Evolutionary conservation across 2,329 filamentous ascomycete species (phyloP).

Genomic region (Aspergillus ochraceoroseus): DNA sequence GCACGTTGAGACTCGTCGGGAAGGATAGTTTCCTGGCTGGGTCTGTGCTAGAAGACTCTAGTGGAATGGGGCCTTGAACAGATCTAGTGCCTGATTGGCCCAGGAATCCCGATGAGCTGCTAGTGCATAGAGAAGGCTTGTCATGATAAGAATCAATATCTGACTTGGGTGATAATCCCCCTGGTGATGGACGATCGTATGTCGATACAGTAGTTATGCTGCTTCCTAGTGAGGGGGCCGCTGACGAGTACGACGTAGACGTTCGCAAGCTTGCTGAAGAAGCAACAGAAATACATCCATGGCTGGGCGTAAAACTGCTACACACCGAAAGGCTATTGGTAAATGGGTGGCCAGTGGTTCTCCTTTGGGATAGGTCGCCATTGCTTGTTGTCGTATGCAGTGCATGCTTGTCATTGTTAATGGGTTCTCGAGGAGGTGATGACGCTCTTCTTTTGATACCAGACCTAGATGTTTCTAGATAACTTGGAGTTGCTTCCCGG

Average conservation of each 20-base stretch:
- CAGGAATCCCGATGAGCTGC: slow-evolving; percentile 43
- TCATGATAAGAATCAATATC: slow-evolving; percentile 52
- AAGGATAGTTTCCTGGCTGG: slow-evolving; percentile 48
- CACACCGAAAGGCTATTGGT: slow-evolving; percentile 52
- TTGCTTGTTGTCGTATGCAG: slow-evolving; percentile 39
- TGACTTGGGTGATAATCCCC: slow-evolving; percentile 55
- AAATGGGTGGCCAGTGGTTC: slow-evolving; percentile 51
- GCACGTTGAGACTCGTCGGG: slow-evolving; percentile 30
- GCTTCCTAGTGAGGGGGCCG: slow-evolving; percentile 57
- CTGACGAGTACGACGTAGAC: slow-evolving; percentile 58
- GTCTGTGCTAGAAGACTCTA: slow-evolving; percentile 40
- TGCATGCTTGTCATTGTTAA: slow-evolving; percentile 33
- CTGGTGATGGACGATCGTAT: slow-evolving; percentile 57
- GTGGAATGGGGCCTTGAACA: slow-evolving; percentile 33
- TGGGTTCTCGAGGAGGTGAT: slow-evolving; percentile 56
- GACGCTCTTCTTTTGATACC: slow-evolving; percentile 62
- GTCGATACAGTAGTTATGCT: slow-evolving; percentile 62
- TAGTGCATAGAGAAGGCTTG: slow-evolving; percentile 47
- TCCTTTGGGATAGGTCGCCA: slow-evolving; percentile 52
- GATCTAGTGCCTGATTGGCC: slow-evolving; percentile 37
- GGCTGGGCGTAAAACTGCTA: slow-evolving; percentile 52
- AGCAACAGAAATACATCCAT: slow-evolving; percentile 61
- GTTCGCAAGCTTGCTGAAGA: slow-evolving; percentile 59
- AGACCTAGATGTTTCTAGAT: slow-evolving; percentile 42
- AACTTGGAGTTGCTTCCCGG: slow-evolving; percentile 38